Conservation (phyloP, 768 basidiomycete genomes). For the Cyclocybe aegerita region DNA sequence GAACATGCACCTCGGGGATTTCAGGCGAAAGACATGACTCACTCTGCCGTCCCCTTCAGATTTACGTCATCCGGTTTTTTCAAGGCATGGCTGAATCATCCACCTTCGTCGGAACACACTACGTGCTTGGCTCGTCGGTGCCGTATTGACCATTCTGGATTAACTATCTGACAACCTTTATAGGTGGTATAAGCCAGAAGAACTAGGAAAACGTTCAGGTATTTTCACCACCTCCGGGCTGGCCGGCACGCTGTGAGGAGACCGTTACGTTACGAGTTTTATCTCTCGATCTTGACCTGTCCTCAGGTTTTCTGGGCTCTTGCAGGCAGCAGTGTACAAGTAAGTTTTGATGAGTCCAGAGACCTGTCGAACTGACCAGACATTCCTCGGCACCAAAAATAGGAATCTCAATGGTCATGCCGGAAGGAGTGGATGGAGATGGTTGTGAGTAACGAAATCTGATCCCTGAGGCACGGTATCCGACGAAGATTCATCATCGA, state of each 20-base stretch:
- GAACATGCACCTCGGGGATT: conserved; percentile 42
- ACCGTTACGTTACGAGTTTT: neutral
- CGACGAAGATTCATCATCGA: conserved; percentile 60
- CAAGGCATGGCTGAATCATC: conserved; percentile 74
- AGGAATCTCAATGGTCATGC: conserved; percentile 53
- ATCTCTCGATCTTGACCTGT: neutral
- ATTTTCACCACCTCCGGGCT: conserved; percentile 69
- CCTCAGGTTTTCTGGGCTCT: conserved; percentile 59
- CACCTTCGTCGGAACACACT: conserved; percentile 76
- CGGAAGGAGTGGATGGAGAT: conserved; percentile 66
- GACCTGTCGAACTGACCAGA: neutral
- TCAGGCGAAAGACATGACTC: neutral
- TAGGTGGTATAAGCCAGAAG: conserved; percentile 71
- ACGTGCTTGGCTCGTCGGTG: conserved; percentile 68
- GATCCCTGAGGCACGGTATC: too few relatives aligned
- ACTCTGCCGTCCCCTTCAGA: conserved; percentile 28
- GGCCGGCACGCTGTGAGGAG: conserved; percentile 55
- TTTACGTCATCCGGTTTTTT: conserved; percentile 71
- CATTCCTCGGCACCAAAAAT: neutral
- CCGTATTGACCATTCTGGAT: neutral
- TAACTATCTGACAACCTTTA: neutral
- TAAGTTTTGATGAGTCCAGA: conserved; percentile 19
- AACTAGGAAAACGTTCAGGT: conserved; percentile 70
- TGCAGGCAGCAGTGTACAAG: conserved; percentile 66
- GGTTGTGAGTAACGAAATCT: conserved; percentile 44